These are phyloP conservation scores for Crassisporium funariophilum DNA, from an alignment of 768 basidiomycete genomes.

Conservation along the genomic window DNA sequence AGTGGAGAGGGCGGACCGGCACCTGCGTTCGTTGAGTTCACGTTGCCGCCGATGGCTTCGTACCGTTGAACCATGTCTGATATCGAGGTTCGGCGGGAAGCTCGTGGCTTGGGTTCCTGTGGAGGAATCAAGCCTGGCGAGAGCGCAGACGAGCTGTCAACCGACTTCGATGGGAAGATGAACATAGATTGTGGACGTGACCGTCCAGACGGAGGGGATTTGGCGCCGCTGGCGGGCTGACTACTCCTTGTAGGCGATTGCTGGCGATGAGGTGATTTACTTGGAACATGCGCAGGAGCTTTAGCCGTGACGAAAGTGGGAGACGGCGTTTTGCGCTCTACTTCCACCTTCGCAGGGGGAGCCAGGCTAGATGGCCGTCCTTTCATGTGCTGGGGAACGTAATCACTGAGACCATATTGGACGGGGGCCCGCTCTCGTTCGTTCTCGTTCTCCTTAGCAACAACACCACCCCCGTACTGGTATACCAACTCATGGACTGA, in stretches of 20 bases:
- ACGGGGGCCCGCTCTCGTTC: constrained; percentile 5
- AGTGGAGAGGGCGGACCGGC: constrained; percentile 35
- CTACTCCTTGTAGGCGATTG: constrained; percentile 10
- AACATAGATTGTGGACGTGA: constrained; percentile 84
- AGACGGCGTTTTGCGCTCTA: constrained; percentile 19
- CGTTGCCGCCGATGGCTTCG: constrained; percentile 60
- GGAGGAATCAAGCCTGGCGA: constrained; percentile 48
- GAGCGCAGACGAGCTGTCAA: constrained; percentile 37
- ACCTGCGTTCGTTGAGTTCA: constrained; percentile 27
- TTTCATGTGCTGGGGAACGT: constrained; percentile 15
- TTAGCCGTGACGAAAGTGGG: constrained; percentile 12
- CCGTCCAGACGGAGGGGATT: constrained; percentile 41
- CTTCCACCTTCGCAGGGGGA: constrained; percentile 6
- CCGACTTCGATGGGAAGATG: constrained; percentile 60
- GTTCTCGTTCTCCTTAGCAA: constrained; percentile 37
- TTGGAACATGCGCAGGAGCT: constrained; percentile 2
- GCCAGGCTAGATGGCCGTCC: constrained; percentile 3
- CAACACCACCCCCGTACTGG: constrained; percentile 65
- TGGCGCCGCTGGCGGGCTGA: constrained; percentile 18
- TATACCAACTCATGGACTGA: constrained; percentile 86
- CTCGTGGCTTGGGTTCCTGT: constrained; percentile 44
- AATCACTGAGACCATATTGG: constrained; percentile 17
- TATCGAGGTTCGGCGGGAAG: constrained; percentile 70
- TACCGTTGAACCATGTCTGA: constrained; percentile 85
- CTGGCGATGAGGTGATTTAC: constrained; percentile 11